Evolutionary conservation across 2,329 filamentous ascomycete species (phyloP).

Genomic region (Didymella arachidicola): DNA sequence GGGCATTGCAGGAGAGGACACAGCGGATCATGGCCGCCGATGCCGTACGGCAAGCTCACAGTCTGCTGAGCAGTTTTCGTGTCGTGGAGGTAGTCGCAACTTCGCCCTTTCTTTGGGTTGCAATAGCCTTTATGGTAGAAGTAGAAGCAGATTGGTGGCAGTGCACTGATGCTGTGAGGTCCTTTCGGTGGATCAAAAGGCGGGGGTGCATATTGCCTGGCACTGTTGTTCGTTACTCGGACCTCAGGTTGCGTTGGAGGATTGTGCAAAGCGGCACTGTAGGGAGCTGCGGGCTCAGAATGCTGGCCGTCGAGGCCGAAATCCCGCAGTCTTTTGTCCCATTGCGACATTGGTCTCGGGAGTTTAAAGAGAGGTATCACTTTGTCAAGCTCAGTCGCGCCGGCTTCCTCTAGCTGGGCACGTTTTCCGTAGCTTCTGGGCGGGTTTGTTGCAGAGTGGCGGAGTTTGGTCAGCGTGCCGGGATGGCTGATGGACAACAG

Average conservation of each 20-base stretch:
- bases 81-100: conserved; percentile 28
- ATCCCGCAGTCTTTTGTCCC: conserved; percentile 1
- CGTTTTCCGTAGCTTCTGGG: conserved; percentile 1
- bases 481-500: conserved; percentile 28
- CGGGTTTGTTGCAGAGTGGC: conserved; percentile 4
- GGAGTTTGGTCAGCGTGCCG: conserved; percentile 23
- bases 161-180: neutral
- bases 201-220: neutral
- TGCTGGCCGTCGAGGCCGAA: neutral
- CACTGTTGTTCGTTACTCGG: neutral
- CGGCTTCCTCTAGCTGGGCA: neutral
- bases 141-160: conserved; percentile 29
- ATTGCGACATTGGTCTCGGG: conserved; percentile 1
- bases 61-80: conserved; percentile 8
- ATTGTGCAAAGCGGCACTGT: neutral
- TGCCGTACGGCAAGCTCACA: conserved; percentile 23
- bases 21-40: conserved; percentile 7
- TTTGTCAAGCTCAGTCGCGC: conserved; percentile 2
- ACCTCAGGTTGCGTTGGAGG: neutral
- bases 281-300: neutral
- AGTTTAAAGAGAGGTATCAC: neutral
- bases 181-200: conserved; percentile 10
- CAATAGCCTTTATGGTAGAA: conserved; percentile 37
- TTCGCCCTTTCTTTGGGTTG: conserved; percentile 11
- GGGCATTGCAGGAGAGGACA: conserved; percentile 31